A percentile compares a stretch with the other conserved stretches of the same genome.
These are phyloP conservation scores for Globisporangium cystogenes DNA, from an alignment of 352 stramenopile genomes.

Conservation along the genomic window DNA sequence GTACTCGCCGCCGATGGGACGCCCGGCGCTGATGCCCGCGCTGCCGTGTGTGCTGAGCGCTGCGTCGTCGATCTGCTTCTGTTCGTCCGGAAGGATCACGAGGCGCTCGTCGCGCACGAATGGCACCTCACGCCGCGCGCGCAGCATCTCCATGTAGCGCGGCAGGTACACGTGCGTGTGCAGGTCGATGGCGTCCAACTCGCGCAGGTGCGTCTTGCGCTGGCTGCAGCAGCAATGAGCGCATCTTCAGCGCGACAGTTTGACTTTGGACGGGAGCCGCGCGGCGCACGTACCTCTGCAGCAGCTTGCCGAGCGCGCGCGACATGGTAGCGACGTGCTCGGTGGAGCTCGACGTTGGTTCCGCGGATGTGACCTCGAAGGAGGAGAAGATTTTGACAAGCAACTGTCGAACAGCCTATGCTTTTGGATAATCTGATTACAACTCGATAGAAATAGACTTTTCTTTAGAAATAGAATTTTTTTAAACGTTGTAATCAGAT, in stretches of 20 bases:
- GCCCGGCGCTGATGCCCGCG: conserved; percentile 26
- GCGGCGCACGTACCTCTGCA: conserved; percentile 14
- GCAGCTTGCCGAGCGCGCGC: conserved; percentile 19
- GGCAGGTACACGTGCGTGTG: conserved; percentile 67
- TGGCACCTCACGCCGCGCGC: conserved; percentile 33
- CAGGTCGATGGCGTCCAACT: conserved; percentile 41
- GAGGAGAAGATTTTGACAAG: too few species aligned
- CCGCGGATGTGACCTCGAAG: not conserved
- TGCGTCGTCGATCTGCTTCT: conserved; percentile 28
- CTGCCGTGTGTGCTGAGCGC: conserved; percentile 10
- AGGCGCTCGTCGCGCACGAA: conserved; percentile 36
- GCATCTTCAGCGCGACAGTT: too few species aligned
- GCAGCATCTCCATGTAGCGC: conserved; percentile 57
- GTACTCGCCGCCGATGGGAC: conserved; percentile 58
- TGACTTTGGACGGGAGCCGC: too few species aligned
- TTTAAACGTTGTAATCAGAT: too few species aligned
- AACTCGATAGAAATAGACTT: too few species aligned
- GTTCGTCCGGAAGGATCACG: conserved; percentile 52
- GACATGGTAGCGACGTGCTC: conserved; percentile 13
- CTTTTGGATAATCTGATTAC: too few species aligned
- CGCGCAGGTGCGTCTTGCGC: conserved; percentile 26
- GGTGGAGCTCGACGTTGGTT: not conserved
- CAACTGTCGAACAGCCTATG: conserved; percentile 3
- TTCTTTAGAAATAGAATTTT: too few species aligned
- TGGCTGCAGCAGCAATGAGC: conserved; percentile 10